Base-by-base conservation (phyloP, 768 basidiomycete species). In the Pleurotus pulmonarius region DNA sequence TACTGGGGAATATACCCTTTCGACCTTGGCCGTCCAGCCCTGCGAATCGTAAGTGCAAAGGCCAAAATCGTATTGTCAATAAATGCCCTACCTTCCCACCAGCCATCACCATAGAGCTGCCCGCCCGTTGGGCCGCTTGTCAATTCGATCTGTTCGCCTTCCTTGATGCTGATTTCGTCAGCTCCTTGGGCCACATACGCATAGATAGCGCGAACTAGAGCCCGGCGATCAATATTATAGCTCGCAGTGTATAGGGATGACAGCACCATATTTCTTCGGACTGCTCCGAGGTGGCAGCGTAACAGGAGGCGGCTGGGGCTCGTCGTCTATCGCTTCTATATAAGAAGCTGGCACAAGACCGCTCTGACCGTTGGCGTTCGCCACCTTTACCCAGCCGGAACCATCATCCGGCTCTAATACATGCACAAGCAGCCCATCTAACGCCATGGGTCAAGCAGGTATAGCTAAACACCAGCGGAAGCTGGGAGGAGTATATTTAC, bases 331-430 rank as follows among this genome's bases (percentile, higher is more conserved):
- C 20, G 71, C 59, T 60, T 81, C 77, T 51, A 92, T 67, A 74
- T 93, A 93, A 20, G 89, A 84, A n/a, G 88, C 88, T n/a, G 92
- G 92, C 9, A 92, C 85, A 40, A 93, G 81, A 7, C 91, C 91
- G 61, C 81, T 80, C 55, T 77, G 76, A 58, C 84, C 83, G n/a
- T 69, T 67, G 39, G 70, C 64, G 63, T 88, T 79, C 20, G 70
- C 67, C 7, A 92, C 88, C 66, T 93, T 93, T 9, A 88, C 81
- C 92, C 91, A 93, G 2, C 91, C 91, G 13, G 89, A 90, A 9
- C 90, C 90, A 62, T 92, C 92, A 58, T 94, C 90, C 58, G 85
- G 81, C 65, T 94, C 91, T 16, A 90, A 65, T 39, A 94, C 75
- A 56, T 77, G 76, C 13, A 95, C 86, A 3, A 65, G 68, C 39